Percentiles rank a stretch among this genome's conserved stretches.
These are phyloP conservation scores for Aspergillus sclerotiicarbonarius DNA, from an alignment of 495 filamentous ascomycete species.

Conservation along the genomic window DNA sequence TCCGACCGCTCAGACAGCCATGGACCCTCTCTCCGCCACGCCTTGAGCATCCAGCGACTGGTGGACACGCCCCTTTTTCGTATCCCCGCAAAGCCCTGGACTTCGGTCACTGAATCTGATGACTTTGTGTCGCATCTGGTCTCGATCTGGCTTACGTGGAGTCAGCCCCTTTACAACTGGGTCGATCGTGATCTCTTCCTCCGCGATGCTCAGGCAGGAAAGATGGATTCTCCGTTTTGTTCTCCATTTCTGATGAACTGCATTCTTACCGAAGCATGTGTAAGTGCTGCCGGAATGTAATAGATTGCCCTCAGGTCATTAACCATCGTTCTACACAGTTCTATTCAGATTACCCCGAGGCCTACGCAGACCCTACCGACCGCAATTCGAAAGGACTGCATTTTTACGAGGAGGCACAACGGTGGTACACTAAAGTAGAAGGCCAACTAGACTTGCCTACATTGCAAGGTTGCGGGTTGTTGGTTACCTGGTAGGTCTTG, in stretches of 20 bases:
- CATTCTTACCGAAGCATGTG: slow-evolving; percentile 39
- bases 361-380: not conserved
- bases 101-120: slow-evolving; percentile 34
- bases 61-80: slow-evolving; percentile 17
- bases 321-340: not conserved
- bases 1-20: not conserved
- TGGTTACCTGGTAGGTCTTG: not conserved
- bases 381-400: not conserved
- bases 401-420: not conserved
- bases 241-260: slow-evolving; percentile 44
- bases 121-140: slow-evolving; percentile 43
- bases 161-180: slow-evolving; percentile 31
- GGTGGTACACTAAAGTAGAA: not conserved
- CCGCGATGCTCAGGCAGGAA: slow-evolving; percentile 28
- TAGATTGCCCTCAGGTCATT: not conserved
- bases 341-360: not conserved
- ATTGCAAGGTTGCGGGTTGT: not conserved
- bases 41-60: slow-evolving; percentile 23
- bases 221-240: slow-evolving; percentile 30
- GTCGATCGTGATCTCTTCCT: slow-evolving; percentile 41
- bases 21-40: not conserved
- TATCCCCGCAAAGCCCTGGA: slow-evolving; percentile 41
- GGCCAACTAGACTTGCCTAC: not conserved
- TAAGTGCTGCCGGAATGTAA: slow-evolving; percentile 19
- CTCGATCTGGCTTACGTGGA: slow-evolving; percentile 43